These are phyloP conservation scores for Penicillium sp. DNA, from an alignment of 2,329 filamentous ascomycete genomes.

Conservation along the genomic window DNA sequence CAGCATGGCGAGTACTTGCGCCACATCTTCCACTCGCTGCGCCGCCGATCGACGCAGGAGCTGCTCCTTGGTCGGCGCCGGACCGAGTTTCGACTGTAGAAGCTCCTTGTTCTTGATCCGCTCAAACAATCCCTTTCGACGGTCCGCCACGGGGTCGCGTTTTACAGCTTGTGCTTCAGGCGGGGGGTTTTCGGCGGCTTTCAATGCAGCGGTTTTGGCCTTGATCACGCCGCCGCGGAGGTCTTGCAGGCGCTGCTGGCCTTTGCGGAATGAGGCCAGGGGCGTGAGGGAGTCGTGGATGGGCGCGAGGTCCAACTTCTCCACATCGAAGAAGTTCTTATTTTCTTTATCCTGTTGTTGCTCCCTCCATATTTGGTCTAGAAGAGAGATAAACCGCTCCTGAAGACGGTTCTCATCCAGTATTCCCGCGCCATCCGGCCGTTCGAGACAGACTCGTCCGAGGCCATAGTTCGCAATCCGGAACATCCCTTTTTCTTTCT, in stretches of 20 bases:
- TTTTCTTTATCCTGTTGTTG: slow-evolving; percentile 33
- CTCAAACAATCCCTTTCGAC: slow-evolving; percentile 65
- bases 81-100: slow-evolving; percentile 44
- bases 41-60: slow-evolving; percentile 62
- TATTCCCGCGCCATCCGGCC: slow-evolving; percentile 17
- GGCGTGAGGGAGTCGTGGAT: slow-evolving; percentile 37
- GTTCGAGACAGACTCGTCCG: slow-evolving; percentile 37
- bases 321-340: slow-evolving; percentile 30
- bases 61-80: slow-evolving; percentile 49
- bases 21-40: slow-evolving; percentile 65
- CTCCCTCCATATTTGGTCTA: slow-evolving; percentile 45
- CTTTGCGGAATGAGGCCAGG: slow-evolving; percentile 33
- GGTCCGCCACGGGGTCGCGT: slow-evolving; percentile 26
- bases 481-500: slow-evolving; percentile 22
- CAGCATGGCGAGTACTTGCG: slow-evolving; percentile 64
- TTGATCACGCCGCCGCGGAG: slow-evolving; percentile 37
- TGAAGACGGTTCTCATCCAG: slow-evolving; percentile 49
- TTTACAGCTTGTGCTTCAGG: slow-evolving; percentile 21
- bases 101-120: slow-evolving; percentile 68
- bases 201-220: slow-evolving; percentile 31
- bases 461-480: slow-evolving; percentile 40
- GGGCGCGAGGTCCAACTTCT: slow-evolving; percentile 28
- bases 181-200: slow-evolving; percentile 14
- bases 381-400: slow-evolving; percentile 46
- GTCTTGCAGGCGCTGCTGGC: slow-evolving; percentile 39